Conservation (phyloP, 192 early-diverging fungal genomes). For the Coemansia asiatica region DNA sequence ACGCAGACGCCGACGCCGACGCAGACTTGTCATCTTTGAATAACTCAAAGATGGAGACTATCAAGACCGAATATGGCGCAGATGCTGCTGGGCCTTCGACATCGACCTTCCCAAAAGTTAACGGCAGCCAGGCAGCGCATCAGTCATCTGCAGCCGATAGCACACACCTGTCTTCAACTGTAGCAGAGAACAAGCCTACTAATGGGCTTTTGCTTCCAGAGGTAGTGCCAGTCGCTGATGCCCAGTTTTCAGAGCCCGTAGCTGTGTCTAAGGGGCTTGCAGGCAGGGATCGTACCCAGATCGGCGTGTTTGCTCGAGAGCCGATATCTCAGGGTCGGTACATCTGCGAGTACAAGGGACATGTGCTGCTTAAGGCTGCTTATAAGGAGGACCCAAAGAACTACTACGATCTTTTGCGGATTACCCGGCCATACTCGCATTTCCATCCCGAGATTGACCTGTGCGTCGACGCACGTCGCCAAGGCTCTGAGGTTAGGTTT, state of each 20-base stretch:
- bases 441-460: constrained; percentile 67
- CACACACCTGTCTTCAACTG: neutral
- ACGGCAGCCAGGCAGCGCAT: neutral
- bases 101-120: neutral
- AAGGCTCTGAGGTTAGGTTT: constrained; percentile 70
- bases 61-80: neutral
- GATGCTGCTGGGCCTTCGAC: neutral
- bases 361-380: constrained; percentile 63
- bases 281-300: constrained; percentile 28
- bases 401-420: constrained; percentile 65
- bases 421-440: constrained; percentile 63
- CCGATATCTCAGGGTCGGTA: constrained; percentile 44
- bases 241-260: constrained; percentile 7
- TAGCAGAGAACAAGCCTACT: neutral
- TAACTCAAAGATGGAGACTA: neutral
- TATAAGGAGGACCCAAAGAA: constrained; percentile 68
- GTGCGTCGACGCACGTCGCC: constrained; percentile 68
- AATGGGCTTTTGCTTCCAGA: constrained; percentile 10
- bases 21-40: neutral
- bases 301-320: constrained; percentile 37
- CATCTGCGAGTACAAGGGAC: constrained; percentile 79
- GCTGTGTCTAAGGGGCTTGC: constrained; percentile 18
- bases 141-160: neutral
- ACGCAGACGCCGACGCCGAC: no score
- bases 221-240: constrained; percentile 17